Evolutionary conservation across 2,329 filamentous ascomycete genomes (phyloP), one percentile per base, ranked within the genome.

Genomic region (Thielaviopsis musarum): DNA sequence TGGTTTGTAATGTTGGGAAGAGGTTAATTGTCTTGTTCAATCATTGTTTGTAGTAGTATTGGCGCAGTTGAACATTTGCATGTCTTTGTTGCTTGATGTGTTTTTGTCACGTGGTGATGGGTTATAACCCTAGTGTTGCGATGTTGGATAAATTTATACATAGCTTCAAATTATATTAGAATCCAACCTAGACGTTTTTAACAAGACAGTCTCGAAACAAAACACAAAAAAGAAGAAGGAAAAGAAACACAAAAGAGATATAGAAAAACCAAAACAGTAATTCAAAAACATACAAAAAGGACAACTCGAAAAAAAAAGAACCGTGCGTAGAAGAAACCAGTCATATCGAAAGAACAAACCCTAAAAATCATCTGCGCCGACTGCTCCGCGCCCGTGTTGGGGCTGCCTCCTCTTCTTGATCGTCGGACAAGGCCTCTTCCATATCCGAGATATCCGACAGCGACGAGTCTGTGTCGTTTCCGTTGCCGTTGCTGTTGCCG

Each of bases 401-500:
- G 9, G 21, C 38, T 54, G 41, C 49, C 13, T 61, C 56, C 26
- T 53, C 54, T 12, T 45, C 59, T 24, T 59, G 41, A 21, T 57
- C 45, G 21, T 38, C 49, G 7, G 57, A 57, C 21, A 57, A 22
- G 30, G 52, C 52, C 13, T 54, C 58, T n/a, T 59, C 57, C 51
- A 59, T 58, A 28, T 62, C 61, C n/a, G 54, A 62, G 19, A 59
- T 60, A 9, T 62, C 57, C 17, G 61, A 62, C 55, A 62, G 22
- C 19, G 61, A 62, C n/a, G 55, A 59, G 30, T 62, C 61, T 1
- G 57, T 57, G 19, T 60, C 58, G 17, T 62, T 52, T 19, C 48
- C 30, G 30, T 34, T 34, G 30, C 30, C 6, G 24, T 26, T 26
- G 3, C 24, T 26, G 24, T 3, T 26, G 24, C 24, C 24, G 24